Evolutionary conservation across 768 basidiomycete genomes (phyloP), one percentile per base, ranked within the genome.

Genomic region (Amanita muscaria): DNA sequence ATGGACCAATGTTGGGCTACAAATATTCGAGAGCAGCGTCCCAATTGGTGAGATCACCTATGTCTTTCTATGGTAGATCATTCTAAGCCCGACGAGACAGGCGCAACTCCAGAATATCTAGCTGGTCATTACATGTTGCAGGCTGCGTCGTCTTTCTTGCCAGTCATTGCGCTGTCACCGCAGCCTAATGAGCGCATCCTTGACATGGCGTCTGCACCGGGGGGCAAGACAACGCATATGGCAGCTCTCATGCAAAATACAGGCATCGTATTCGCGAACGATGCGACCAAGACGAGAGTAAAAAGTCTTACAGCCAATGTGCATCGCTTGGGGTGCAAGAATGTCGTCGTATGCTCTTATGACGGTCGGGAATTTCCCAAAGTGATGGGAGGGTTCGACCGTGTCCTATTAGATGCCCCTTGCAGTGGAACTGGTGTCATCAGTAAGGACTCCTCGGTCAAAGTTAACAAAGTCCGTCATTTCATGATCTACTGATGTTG

Each of bases 111-210:
- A 9, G 96, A 99, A 67, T 99, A 99, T 64, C 79, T 99, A 30
- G 92, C 96, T 0, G 96, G 96, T 2, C 93, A 99, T 60, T 99
- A 99, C 65, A 98, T 99, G 89, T 85, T 98, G 19, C 96, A 99
- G 70, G 90, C 96, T 5, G 96, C 96, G 9, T 94, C 92, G 4
- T 98, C 96, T 1, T 97, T 99, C 74, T 76, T 99, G n/a, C 96
- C 96, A 43, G 96, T 98, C 57, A 93, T 98, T 51, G 90, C 96
- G 3, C 83, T 99, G 30, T 72, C 79, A 19, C 96, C 96, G 4
- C 86, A 93, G 57, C 90, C 91, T 2, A 77, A 88, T 48, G 96
- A 98, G 58, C 85, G 93, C 9, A 79, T 97, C 9, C 75, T 99
- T 47, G 96, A 99, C 61, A 98, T 99, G 94, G 93, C 94, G 2